Evolutionary conservation across 2,329 filamentous ascomycete genomes (phyloP).

Genomic region (Alternaria ethzedia): DNA sequence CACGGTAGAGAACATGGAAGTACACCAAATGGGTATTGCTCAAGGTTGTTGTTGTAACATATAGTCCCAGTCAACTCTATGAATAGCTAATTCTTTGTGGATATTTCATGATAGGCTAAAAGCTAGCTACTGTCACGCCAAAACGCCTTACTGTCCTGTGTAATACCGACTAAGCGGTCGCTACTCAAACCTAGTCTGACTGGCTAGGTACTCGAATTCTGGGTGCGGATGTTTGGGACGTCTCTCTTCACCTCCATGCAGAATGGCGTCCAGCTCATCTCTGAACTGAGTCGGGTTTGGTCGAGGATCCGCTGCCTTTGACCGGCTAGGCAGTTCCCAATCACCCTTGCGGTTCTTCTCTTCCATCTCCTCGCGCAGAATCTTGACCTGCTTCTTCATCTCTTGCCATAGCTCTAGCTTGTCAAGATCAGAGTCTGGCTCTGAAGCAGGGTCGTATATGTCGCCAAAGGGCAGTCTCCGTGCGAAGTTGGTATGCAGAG

Average conservation of each 20-base stretch:
- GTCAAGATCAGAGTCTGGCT: constrained; percentile 35
- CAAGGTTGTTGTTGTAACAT: neutral
- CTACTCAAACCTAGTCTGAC: neutral
- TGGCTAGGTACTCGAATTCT: constrained; percentile 7
- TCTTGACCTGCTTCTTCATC: constrained; percentile 52
- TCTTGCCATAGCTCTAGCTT: constrained; percentile 50
- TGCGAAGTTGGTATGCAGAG: constrained; percentile 12
- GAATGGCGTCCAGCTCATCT: constrained; percentile 33
- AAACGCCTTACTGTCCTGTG: neutral
- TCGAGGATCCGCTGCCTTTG: neutral
- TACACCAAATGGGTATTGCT: neutral
- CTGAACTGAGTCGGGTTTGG: constrained; percentile 14
- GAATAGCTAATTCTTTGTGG: neutral
- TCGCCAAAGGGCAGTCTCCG: neutral
- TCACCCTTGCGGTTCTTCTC: constrained; percentile 16
- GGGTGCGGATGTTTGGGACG: constrained; percentile 1
- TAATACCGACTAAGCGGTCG: neutral
- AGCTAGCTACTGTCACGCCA: neutral
- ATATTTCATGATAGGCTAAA: neutral
- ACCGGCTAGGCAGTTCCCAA: constrained; percentile 5
- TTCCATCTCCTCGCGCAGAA: constrained; percentile 51
- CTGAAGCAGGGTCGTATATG: neutral
- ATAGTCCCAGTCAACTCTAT: neutral
- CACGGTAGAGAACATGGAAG: neutral
- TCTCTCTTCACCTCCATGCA: constrained; percentile 18